Conservation (phyloP, 305 asterid genomes). For the Petunia hybrid region DNA sequence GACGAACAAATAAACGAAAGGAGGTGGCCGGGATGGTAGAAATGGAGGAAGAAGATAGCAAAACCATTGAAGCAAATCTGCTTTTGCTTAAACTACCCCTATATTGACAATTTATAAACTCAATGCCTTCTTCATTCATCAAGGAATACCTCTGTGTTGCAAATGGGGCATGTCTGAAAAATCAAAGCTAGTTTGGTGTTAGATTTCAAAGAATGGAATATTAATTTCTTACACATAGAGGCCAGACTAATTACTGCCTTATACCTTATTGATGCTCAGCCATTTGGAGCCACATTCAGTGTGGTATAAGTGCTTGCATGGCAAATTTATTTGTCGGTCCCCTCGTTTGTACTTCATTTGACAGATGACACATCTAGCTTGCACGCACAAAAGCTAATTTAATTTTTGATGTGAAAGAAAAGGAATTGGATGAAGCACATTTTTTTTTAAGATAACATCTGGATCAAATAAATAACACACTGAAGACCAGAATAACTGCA, state of each 20-base stretch:
- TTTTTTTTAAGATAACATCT: too few relatives aligned
- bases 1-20: too few relatives aligned
- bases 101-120: constrained; percentile 26
- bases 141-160: constrained; percentile 76
- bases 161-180: constrained; percentile 71
- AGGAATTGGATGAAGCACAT: background rate
- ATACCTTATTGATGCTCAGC: constrained; percentile 92
- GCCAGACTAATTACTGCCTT: background rate
- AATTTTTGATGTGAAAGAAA: background rate
- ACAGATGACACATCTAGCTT: constrained; percentile 81
- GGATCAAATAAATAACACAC: too few relatives aligned
- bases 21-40: too few relatives aligned
- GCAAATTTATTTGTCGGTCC: constrained; percentile 76
- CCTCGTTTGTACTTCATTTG: constrained; percentile 92
- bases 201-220: background rate
- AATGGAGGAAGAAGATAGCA: background rate
- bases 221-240: background rate
- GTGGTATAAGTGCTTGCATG: constrained; percentile 91
- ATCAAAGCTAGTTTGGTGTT: background rate
- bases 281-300: constrained; percentile 84
- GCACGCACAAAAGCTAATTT: constrained; percentile 33
- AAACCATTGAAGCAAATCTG: background rate
- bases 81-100: background rate
- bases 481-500: too few relatives aligned
- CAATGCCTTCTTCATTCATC: constrained; percentile 55